phyloP scores from a whole-genome alignment of 192 early-diverging fungal species.

The Backusella tarrabulga region DNA sequence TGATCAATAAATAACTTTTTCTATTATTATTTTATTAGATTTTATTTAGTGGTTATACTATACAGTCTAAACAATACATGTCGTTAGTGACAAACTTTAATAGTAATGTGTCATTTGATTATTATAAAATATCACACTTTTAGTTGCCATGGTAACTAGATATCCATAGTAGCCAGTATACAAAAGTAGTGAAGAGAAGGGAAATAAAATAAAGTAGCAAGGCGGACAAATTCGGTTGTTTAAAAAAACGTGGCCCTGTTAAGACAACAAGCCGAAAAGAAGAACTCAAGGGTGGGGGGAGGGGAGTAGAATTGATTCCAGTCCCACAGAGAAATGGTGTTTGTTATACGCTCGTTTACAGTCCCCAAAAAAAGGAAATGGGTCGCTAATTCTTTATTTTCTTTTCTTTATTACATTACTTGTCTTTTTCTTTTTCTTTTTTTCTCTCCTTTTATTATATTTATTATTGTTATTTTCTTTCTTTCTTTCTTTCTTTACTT shows the following conservation, averaged over 20 bases:
- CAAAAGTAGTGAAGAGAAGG: not conserved
- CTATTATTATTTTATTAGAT: not conserved
- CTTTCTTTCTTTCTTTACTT: not conserved
- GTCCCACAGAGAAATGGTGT: not conserved
- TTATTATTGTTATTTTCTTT: not conserved
- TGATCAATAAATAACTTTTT: slow-evolving; percentile 2
- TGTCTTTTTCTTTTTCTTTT: not conserved
- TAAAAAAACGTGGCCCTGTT: slow-evolving; percentile 5
- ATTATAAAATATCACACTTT: not conserved
- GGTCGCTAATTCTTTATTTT: not conserved
- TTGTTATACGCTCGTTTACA: not conserved
- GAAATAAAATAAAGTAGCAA: not conserved
- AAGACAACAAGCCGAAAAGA: not conserved
- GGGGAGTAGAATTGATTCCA: not conserved
- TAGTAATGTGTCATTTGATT: not conserved
- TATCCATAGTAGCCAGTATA: not conserved
- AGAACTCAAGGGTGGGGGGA: not conserved
- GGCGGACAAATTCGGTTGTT: slow-evolving; percentile 3
- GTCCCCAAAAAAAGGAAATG: slow-evolving; percentile 5
- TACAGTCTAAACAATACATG: not conserved
- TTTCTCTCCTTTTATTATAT: not conserved
- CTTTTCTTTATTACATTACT: slow-evolving; percentile 6
- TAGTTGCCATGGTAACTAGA: not conserved
- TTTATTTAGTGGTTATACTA: too few relatives aligned
- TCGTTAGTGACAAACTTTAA: not conserved